Evolutionary conservation across 1,284 basidiomycete species (phyloP), one percentile per base, ranked within the genome.

Genomic region (Cutaneotrichosporon spelunceum): DNA sequence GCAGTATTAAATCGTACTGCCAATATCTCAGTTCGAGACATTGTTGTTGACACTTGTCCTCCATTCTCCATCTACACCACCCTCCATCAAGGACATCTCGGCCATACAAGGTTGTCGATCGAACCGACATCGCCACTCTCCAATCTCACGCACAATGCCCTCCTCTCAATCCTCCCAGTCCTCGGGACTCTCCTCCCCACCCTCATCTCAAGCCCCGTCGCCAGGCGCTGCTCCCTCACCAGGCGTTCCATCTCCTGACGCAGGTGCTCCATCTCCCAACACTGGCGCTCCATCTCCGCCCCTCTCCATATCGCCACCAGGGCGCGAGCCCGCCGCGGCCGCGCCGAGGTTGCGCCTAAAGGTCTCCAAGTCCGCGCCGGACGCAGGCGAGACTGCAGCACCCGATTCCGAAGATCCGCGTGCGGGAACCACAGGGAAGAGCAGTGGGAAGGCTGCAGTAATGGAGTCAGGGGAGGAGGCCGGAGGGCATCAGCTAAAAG

Each of bases 311-410:
- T 27, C 27, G 36, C n/a, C 57, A 10, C 26, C n/a, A 23, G n/a
- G 23, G 4, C 34, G 19, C 3, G 11, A 33, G 30, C 30, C n/a
- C 24, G 5, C 27, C 24, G n/a, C n/a, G n/a, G n/a, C n/a, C 2
- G 47, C 6, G 11, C 52, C 34, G 34, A 59, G 59, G 42, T 36
- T 53, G 42, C 56, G 36, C 29, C 39, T 63, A 21, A 60, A 63
- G 55, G 24, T 57, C 44, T 23, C 48, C 48, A 29, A n/a, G 13
- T 6, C 47, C 47, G 13, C 16, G n/a, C n/a, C n/a, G 30, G 30
- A 33, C 30, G 30, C n/a, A n/a, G n/a, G n/a, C n/a, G n/a, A n/a
- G n/a, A n/a, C n/a, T n/a, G n/a, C 24, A 9, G 36, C 26, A 19
- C 1, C 24, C 3, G 21, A 14, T 29, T 42, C 29, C 27, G 55